Percentiles rank a stretch among this genome's conserved stretches.
phyloP scores from a whole-genome alignment of 352 stramenopile genomes.

The Discostella stelligera region DNA sequence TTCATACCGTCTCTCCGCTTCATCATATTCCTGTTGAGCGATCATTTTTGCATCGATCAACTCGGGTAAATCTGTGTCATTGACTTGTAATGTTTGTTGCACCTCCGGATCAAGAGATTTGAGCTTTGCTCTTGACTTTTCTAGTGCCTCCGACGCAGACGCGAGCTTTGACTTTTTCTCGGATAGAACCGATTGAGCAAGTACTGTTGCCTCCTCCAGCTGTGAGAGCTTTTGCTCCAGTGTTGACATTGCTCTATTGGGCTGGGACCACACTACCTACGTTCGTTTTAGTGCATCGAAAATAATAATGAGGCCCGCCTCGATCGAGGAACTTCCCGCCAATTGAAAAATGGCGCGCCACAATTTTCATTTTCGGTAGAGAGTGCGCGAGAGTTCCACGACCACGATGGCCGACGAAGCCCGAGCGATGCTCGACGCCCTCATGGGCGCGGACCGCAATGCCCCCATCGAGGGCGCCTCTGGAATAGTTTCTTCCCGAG shows the following conservation, averaged over 20 bases:
- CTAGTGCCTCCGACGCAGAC: conserved; percentile 36
- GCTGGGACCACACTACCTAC: too few species aligned
- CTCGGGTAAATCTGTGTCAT: conserved; percentile 74
- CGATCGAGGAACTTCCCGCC: too few species aligned
- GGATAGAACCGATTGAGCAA: conserved; percentile 16
- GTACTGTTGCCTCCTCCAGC: conserved; percentile 42
- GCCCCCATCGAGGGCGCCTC: conserved; percentile 48
- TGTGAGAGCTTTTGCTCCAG: conserved; percentile 41
- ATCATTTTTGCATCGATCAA: conserved; percentile 52
- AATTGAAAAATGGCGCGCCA: too few species aligned
- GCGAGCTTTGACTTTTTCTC: conserved; percentile 35
- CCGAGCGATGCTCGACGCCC: conserved; percentile 67
- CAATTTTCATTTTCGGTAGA: too few species aligned
- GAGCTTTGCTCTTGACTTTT: conserved; percentile 58
- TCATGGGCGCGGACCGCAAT: conserved; percentile 81
- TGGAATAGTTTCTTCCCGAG: conserved; percentile 13
- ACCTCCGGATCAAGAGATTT: conserved; percentile 43
- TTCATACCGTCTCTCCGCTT: conserved; percentile 51
- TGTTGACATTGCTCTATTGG: conserved; percentile 10
- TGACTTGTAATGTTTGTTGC: conserved; percentile 58
- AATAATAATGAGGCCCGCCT: too few species aligned
- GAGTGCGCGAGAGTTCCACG: too few species aligned
- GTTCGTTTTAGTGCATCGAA: too few species aligned
- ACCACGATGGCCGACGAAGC: conserved; percentile 67
- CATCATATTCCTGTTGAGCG: conserved; percentile 56